Base-by-base conservation (phyloP, 805 yeast genomes). In the Priceomyces medius region DNA sequence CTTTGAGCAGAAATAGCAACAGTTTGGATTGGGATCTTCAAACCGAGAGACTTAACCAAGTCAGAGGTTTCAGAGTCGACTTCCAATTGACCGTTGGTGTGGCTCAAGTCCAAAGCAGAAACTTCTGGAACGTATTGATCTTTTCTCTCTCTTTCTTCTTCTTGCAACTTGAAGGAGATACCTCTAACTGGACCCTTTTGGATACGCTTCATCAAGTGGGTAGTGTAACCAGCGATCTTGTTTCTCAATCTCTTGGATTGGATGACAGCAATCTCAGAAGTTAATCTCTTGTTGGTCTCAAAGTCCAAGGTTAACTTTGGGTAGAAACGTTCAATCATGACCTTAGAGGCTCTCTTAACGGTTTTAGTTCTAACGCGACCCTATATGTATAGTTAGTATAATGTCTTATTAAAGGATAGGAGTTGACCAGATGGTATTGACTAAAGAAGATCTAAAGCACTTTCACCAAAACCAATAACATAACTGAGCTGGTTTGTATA, bases 181-280 rank as follows among this genome's bases (percentile, higher is more conserved):
- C 99, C 99, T 85, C 98, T 90, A 66, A 93, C 99, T 81, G 99
- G 99, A 74, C 99, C 99, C 84, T 91, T 93, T 80, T 95, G 98
- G 72, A 93, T 93, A 83, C 99, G 90, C 84, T 88, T 93, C 99
- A 93, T 95, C 77, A 93, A 85, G 79, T 93, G 99, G 70, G 99
- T 93, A 77, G 99, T 93, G 96, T 91, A 93, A 76, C 99, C 99
- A 74, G 99, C 99, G 68, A 93, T 95, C 88, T 93, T 93, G 93
- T 93, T 93, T 83, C 99, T 93, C 77, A 93, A 86, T 80, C 99
- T 88, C 86, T 93, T 93, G 68, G 99, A 88, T 77, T 91, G 97
- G 72, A 93, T 95, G 75, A 87, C 90, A 61, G 99, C 99, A 66
- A 93, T 90, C 78, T 95, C 97, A 67, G 88, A 85, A 66, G 97